Percentiles rank a stretch among this genome's conserved stretches.
phyloP scores from a whole-genome alignment of 441 rosid genomes.

The Populus hybrid region DNA sequence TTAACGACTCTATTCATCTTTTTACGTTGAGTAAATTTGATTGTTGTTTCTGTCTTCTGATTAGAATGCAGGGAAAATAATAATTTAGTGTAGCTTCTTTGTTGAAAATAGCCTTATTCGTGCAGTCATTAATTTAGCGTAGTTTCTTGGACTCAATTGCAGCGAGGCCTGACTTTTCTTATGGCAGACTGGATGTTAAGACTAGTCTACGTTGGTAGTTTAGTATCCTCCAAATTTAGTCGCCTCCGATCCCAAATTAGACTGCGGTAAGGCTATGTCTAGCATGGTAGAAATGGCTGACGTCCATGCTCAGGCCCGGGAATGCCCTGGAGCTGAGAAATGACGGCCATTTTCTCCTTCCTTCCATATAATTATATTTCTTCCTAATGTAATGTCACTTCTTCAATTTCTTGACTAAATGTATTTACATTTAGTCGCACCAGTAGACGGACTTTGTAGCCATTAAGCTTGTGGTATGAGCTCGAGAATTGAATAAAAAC shows the following conservation, averaged over 20 bases:
- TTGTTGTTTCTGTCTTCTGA: constrained; percentile 3
- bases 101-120: neutral
- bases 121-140: neutral
- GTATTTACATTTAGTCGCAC: neutral
- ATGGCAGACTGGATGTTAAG: neutral
- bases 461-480: neutral
- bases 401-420: no score
- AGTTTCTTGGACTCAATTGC: neutral
- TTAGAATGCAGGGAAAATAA: constrained; percentile 28
- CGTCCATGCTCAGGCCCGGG: no score
- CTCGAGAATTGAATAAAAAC: neutral
- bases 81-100: constrained; percentile 8
- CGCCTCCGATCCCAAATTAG: neutral
- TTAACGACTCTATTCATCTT: constrained; percentile 24
- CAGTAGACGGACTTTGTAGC: neutral
- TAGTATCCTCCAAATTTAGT: neutral
- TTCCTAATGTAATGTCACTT: no score
- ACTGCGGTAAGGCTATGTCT: no score
- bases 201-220: neutral
- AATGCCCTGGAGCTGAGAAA: no score
- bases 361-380: no score
- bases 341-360: no score
- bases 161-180: neutral
- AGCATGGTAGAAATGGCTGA: no score
- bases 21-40: constrained; percentile 32